These are phyloP conservation scores for Epichloe bromicola DNA, from an alignment of 2,329 filamentous ascomycete species.

Conservation along the genomic window DNA sequence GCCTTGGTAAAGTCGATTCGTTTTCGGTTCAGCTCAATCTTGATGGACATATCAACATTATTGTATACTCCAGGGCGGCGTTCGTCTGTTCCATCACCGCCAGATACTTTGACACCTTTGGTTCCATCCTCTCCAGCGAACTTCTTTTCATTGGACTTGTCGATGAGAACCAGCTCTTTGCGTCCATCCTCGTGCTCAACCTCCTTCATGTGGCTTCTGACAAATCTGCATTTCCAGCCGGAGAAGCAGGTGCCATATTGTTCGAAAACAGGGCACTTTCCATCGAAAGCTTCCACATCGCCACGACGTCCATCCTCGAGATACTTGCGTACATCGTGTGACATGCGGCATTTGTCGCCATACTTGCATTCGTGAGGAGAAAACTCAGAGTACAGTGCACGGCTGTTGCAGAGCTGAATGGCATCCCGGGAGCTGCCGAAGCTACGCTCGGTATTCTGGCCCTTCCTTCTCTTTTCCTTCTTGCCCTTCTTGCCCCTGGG, in stretches of 20 bases:
- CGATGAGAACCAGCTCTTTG: slow-evolving; percentile 65
- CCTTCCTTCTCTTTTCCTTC: slow-evolving; percentile 37
- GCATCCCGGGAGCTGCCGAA: slow-evolving; percentile 77
- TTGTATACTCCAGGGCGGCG: slow-evolving; percentile 61
- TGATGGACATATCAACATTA: slow-evolving; percentile 53
- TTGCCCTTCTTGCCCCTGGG: slow-evolving; percentile 27
- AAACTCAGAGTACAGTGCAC: slow-evolving; percentile 63
- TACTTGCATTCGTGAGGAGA: slow-evolving; percentile 65
- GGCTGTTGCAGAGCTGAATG: slow-evolving; percentile 63
- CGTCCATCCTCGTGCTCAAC: slow-evolving; percentile 63
- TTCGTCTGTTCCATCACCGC: slow-evolving; percentile 24
- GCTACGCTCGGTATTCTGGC: slow-evolving; percentile 69
- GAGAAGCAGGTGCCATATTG: slow-evolving; percentile 62
- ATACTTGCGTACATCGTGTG: slow-evolving; percentile 79
- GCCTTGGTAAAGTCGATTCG: slow-evolving; percentile 58
- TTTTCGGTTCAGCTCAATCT: slow-evolving; percentile 63
- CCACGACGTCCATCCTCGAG: slow-evolving; percentile 67
- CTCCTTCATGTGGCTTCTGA: slow-evolving; percentile 75
- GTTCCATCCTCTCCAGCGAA: slow-evolving; percentile 3
- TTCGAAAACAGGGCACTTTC: slow-evolving; percentile 72
- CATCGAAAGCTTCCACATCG: slow-evolving; percentile 63
- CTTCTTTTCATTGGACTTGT: slow-evolving; percentile 17
- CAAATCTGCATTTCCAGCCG: slow-evolving; percentile 93
- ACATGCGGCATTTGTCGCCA: slow-evolving; percentile 67
- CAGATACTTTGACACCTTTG: slow-evolving; percentile 10